Evolutionary conservation across 345 rosid genomes (phyloP).

Genomic region (Sisymbrium irio): DNA sequence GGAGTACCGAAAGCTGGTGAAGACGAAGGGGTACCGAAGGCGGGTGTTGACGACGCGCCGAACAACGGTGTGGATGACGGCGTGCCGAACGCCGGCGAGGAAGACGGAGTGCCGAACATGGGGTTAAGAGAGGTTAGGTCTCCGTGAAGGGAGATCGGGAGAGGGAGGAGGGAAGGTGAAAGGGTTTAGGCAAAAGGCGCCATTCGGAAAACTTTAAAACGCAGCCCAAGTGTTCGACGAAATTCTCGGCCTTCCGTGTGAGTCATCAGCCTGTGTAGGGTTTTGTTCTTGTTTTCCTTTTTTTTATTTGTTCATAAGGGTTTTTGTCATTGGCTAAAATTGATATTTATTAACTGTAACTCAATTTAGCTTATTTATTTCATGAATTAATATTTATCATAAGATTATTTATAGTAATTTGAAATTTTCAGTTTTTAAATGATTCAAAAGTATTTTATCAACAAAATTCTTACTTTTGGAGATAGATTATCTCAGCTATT

Average conservation of each 20-base stretch:
- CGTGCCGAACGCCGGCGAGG: conserved; percentile 54
- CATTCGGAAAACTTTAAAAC: background rate
- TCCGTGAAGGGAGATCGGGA: background rate
- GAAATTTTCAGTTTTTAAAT: too few species aligned
- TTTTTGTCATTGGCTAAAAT: too few species aligned
- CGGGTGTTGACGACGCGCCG: conserved; percentile 48
- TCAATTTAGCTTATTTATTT: too few species aligned
- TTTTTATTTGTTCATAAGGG: too few species aligned
- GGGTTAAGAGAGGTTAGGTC: conserved; percentile 40
- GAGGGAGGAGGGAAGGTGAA: background rate
- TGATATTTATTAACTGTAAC: too few species aligned
- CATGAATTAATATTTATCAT: too few species aligned
- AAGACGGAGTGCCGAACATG: conserved; percentile 53
- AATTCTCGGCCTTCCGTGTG: conserved; percentile 5
- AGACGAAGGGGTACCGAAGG: conserved; percentile 47
- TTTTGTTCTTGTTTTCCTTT: background rate
- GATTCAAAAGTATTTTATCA: too few species aligned
- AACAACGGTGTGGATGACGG: conserved; percentile 42
- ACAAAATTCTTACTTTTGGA: too few species aligned
- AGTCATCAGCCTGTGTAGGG: background rate
- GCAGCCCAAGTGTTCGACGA: conserved; percentile 24
- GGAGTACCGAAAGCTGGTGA: conserved; percentile 52
- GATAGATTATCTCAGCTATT: too few species aligned
- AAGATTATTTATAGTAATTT: too few species aligned
- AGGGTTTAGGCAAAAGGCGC: conserved; percentile 25